phyloP scores from a whole-genome alignment of 2,329 filamentous ascomycete species.

The Botrytis paeoniae region DNA sequence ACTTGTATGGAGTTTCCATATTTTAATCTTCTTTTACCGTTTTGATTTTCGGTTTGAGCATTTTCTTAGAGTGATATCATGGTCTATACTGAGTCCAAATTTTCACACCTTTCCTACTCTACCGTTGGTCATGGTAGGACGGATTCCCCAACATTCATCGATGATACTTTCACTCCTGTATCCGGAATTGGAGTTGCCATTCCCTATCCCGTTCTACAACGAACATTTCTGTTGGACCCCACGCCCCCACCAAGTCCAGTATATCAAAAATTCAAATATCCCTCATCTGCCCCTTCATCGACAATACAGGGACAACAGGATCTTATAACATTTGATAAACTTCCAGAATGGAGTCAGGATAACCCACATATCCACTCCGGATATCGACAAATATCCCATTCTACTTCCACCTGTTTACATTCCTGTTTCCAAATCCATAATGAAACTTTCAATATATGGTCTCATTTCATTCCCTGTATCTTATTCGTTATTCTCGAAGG shows the following conservation, averaged over 20 bases:
- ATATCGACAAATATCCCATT: conserved; percentile 45
- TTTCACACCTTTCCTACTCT: conserved; percentile 8
- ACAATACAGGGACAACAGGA: background rate
- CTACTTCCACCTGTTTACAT: conserved; percentile 39
- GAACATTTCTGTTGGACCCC: conserved; percentile 13
- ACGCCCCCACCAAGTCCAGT: conserved; percentile 15
- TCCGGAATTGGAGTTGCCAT: conserved; percentile 4
- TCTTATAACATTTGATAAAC: conserved; percentile 31
- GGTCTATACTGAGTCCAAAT: conserved; percentile 4
- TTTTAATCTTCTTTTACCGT: background rate
- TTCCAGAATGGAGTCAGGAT: conserved; percentile 45
- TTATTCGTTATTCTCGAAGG: conserved; percentile 38
- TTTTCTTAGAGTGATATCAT: conserved; percentile 1
- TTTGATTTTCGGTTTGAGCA: background rate
- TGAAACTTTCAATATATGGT: conserved; percentile 45
- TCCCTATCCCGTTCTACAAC: conserved; percentile 3
- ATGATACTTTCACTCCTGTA: conserved; percentile 8
- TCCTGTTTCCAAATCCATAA: conserved; percentile 46
- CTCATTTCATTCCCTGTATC: conserved; percentile 46
- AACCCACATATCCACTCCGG: conserved; percentile 44
- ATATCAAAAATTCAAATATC: background rate
- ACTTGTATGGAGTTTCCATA: background rate
- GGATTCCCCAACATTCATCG: conserved; percentile 10
- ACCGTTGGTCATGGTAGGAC: conserved; percentile 4
- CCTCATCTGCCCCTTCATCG: conserved; percentile 5